Base-by-base conservation (phyloP, 2,329 filamentous ascomycete species). In the Exophiala bonariae region DNA sequence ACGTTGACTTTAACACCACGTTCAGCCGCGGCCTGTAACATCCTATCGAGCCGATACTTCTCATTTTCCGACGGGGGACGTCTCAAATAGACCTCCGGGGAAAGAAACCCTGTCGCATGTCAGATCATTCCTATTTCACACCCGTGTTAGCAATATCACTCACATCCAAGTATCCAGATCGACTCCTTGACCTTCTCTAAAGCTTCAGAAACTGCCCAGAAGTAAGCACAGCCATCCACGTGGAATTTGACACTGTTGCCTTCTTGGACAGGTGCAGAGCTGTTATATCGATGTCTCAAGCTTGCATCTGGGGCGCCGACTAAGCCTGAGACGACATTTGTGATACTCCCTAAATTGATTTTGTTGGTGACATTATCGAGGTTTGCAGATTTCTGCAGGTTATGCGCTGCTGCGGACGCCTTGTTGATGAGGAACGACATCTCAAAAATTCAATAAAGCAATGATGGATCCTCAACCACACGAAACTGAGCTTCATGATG, bases 51-150 rank as follows among this genome's bases (percentile, higher is more conserved):
- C 3, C 90, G 83, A 63, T 93, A 96, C 57, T 85, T 75, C 65
- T 95, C 85, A 68, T 95, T 89, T 63, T 80, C 78, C n/a, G 86
- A 81, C 5, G 89, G 89, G 2, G 90, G 90, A 20, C 90, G 81
- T 57, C 90, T 81, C 30, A 96, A 77, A 63, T 67, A 95, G 20
- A 96, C 74, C 69, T 96, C 90, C 1, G 91, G 88, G 47, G 83
- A 88, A 57, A 93, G 67, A 88, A 88, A 92, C 87, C 72, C 70
- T 73, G 17, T 30, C n/a, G n/a, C n/a, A n/a, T n/a, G n/a, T n/a
- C n/a, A n/a, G n/a, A n/a, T n/a, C n/a, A n/a, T n/a, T n/a, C n/a
- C n/a, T n/a, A n/a, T n/a, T n/a, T n/a, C n/a, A n/a, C n/a, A n/a
- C n/a, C n/a, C n/a, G n/a, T n/a, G n/a, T n/a, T n/a, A n/a, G n/a